Evolutionary conservation across 345 rosid species (phyloP).

Genomic region (Erodium maritimum): DNA sequence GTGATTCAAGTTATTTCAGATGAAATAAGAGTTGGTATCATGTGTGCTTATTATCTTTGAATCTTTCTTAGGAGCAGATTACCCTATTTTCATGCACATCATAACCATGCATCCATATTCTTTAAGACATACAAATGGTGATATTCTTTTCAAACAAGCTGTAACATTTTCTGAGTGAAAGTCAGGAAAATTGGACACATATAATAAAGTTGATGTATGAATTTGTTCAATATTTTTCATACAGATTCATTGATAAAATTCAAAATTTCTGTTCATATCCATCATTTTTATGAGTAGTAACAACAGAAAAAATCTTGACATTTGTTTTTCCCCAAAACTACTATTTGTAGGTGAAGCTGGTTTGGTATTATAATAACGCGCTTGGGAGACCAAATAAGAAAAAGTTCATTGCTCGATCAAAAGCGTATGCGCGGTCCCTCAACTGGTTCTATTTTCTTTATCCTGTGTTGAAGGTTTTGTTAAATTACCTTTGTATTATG

Average conservation of each 20-base stretch:
- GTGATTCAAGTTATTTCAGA: not conserved
- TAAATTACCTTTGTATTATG: conserved; percentile 9
- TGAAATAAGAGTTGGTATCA: not conserved
- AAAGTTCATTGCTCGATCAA: conserved; percentile 64
- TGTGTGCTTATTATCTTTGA: not conserved
- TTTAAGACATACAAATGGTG: not conserved
- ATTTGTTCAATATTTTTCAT: no score
- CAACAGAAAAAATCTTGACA: not conserved
- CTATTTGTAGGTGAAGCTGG: conserved; percentile 64
- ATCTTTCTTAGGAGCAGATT: not conserved
- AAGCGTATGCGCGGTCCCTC: conserved; percentile 33
- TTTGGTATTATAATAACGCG: conserved; percentile 85
- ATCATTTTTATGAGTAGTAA: not conserved
- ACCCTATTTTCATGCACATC: not conserved
- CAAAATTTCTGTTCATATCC: not conserved
- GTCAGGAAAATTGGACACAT: no score
- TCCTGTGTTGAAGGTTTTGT: conserved; percentile 7
- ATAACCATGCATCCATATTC: not conserved
- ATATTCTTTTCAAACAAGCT: not conserved
- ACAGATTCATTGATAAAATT: not conserved
- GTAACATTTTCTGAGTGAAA: not conserved
- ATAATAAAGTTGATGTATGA: no score
- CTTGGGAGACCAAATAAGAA: conserved; percentile 78
- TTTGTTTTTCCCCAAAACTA: not conserved
- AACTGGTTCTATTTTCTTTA: conserved; percentile 2